These are phyloP conservation scores for Pyrenophora teres DNA, from an alignment of 2,329 filamentous ascomycete species.

Conservation along the genomic window DNA sequence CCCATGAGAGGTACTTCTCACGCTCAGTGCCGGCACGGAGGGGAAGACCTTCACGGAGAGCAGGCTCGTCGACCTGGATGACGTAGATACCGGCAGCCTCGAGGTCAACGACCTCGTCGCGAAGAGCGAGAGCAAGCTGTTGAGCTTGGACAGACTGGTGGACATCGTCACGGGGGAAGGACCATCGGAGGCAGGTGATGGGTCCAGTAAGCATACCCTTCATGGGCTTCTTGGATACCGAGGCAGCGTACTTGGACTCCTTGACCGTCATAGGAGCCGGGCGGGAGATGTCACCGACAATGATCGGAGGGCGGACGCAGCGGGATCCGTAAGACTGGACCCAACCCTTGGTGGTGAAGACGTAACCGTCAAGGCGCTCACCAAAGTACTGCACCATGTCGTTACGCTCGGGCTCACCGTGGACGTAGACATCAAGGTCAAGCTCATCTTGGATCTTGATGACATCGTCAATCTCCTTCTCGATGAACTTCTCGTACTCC, in stretches of 20 bases:
- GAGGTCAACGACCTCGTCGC: conserved; percentile 97
- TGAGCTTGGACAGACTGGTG: conserved; percentile 99
- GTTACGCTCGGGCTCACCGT: conserved; percentile 99
- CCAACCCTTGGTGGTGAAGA: conserved; percentile 99
- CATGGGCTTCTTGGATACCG: conserved; percentile 98
- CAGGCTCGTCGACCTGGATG: conserved; percentile 99
- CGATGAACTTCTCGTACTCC: conserved; percentile 98
- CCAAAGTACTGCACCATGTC: conserved; percentile 99
- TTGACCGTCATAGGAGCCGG: conserved; percentile 98
- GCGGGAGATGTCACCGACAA: conserved; percentile 97
- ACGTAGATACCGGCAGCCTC: conserved; percentile 95
- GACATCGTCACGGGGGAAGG: conserved; percentile 98
- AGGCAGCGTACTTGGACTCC: conserved; percentile 98
- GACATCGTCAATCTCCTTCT: conserved; percentile 95
- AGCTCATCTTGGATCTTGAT: conserved; percentile 98
- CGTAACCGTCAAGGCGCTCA: conserved; percentile 94
- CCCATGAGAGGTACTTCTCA: conserved; percentile 96
- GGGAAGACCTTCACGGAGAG: conserved; percentile 98
- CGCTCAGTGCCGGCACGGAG: conserved; percentile 93
- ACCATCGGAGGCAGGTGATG: conserved; percentile 98
- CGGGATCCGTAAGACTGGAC: conserved; percentile 98
- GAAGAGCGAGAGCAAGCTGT: conserved; percentile 97
- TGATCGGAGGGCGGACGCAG: conserved; percentile 96
- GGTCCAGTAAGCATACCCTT: conserved; percentile 99
- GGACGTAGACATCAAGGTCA: conserved; percentile 93